Evolutionary conservation across 148 eudicot genomes (phyloP).

Genomic region (Diospyros kaki): DNA sequence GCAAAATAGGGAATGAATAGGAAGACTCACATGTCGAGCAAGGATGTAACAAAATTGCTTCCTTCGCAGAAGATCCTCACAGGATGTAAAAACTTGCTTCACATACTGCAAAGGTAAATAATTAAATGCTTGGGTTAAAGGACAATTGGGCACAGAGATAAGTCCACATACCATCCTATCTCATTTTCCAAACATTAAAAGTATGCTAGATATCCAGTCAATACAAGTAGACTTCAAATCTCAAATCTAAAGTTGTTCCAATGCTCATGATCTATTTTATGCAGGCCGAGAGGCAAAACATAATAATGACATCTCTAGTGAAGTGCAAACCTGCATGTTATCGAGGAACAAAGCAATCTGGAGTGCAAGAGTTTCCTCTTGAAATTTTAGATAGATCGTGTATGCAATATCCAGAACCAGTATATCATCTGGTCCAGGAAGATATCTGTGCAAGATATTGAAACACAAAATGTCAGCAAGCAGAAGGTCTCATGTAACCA

Average conservation of each 20-base stretch:
- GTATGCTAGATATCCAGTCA: not conserved
- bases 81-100: constrained; percentile 63
- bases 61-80: constrained; percentile 56
- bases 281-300: not conserved
- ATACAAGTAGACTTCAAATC: not conserved
- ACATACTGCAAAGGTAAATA: constrained; percentile 58
- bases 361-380: constrained; percentile 83
- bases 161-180: not conserved
- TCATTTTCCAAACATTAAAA: not conserved
- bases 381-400: constrained; percentile 54
- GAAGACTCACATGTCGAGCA: constrained; percentile 77
- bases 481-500: too few species aligned
- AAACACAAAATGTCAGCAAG: constrained; percentile 3
- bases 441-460: constrained; percentile 52
- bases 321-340: constrained; percentile 58
- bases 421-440: constrained; percentile 87
- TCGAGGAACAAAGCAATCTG: constrained; percentile 76
- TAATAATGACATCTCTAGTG: not conserved
- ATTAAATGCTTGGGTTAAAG: not conserved
- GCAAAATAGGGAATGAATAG: constrained; percentile 2
- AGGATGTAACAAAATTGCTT: constrained; percentile 90
- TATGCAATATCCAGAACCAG: constrained; percentile 71
- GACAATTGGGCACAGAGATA: not conserved
- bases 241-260: too few species aligned
- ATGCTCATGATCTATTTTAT: not conserved